Conservation (phyloP, 257 asterid species). For the Solanum piurae region DNA sequence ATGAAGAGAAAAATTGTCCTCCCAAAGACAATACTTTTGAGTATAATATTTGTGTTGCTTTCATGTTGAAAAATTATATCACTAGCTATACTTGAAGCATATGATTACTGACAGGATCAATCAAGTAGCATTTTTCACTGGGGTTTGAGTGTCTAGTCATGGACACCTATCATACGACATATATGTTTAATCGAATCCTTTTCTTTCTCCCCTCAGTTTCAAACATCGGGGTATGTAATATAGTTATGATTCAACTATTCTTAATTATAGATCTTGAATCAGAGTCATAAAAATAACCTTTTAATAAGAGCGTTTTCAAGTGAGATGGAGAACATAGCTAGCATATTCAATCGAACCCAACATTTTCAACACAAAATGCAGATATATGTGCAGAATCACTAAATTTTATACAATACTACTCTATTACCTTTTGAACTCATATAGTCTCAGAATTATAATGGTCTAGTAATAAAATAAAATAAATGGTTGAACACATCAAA, state of each 20-base stretch:
- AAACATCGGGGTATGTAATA: not conserved
- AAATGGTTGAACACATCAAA: not conserved
- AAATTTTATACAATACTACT: not conserved
- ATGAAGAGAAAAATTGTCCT: not conserved
- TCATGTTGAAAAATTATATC: not conserved
- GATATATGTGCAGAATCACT: not conserved
- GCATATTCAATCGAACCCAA: no score
- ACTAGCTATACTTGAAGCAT: not conserved
- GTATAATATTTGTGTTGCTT: not conserved
- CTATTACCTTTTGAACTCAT: not conserved
- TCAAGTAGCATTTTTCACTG: not conserved
- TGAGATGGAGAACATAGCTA: no score
- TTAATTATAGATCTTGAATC: not conserved
- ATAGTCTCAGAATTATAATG: not conserved
- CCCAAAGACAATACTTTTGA: not conserved
- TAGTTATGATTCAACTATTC: not conserved
- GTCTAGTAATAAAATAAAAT: not conserved
- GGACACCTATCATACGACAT: not conserved
- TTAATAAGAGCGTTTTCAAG: not conserved
- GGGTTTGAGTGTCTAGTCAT: not conserved
- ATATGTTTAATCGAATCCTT: not conserved
- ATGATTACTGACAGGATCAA: not conserved
- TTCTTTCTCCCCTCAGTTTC: no score
- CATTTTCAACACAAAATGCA: not conserved
- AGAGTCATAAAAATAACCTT: not conserved